A percentile compares a stretch with the other conserved stretches of the same genome.
Conservation (phyloP, 345 rosid species). For the Pistacia atlantica region DNA sequence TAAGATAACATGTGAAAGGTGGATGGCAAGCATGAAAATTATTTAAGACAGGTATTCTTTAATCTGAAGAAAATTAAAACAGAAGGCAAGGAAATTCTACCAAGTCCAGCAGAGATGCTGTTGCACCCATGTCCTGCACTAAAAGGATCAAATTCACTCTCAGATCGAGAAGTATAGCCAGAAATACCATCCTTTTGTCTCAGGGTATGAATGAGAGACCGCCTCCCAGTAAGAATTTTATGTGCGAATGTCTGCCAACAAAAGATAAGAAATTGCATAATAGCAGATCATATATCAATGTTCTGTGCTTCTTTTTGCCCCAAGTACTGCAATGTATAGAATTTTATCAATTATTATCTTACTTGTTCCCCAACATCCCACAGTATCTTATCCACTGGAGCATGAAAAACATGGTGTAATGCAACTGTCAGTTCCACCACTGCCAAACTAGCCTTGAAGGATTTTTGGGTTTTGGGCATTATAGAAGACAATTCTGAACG, state of each 20-base stretch:
- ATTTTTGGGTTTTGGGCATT: constrained; percentile 45
- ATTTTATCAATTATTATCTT: constrained; percentile 25
- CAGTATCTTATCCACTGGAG: constrained; percentile 81
- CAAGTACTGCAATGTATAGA: background rate
- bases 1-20: background rate
- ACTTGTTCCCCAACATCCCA: constrained; percentile 95
- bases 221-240: constrained; percentile 81
- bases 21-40: background rate
- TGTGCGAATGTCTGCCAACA: constrained; percentile 79
- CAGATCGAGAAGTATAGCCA: constrained; percentile 60
- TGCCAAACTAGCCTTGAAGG: constrained; percentile 71
- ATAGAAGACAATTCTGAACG: constrained; percentile 58
- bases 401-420: constrained; percentile 80
- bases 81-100: constrained; percentile 40
- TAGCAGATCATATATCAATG: background rate
- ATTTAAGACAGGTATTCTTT: background rate
- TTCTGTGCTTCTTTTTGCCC: background rate
- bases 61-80: background rate
- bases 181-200: constrained; percentile 69
- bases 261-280: constrained; percentile 12
- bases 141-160: constrained; percentile 89
- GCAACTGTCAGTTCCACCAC: constrained; percentile 82
- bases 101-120: constrained; percentile 92
- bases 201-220: constrained; percentile 59
- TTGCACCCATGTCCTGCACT: constrained; percentile 91